phyloP scores from a whole-genome alignment of 2,329 filamentous ascomycete genomes.

The Malbranchea zuffiana region DNA sequence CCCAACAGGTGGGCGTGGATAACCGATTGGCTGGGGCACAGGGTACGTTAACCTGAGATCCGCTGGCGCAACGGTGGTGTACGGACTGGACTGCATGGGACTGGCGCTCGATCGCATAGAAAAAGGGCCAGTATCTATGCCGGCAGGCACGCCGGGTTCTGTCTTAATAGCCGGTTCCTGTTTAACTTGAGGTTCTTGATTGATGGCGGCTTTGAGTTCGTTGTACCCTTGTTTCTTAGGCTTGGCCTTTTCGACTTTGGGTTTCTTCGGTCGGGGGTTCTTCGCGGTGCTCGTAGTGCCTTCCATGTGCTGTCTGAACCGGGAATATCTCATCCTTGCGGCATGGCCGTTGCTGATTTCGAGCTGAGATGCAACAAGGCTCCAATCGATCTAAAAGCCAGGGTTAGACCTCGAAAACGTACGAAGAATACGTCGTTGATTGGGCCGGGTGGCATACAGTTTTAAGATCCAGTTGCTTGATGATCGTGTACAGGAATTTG shows the following conservation, averaged over 20 bases:
- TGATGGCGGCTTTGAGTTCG: conserved; percentile 2
- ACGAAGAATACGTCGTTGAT: not conserved
- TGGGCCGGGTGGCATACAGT: conserved; percentile 27
- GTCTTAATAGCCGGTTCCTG: conserved; percentile 9
- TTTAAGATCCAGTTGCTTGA: conserved; percentile 46
- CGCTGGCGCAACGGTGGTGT: conserved; percentile 14
- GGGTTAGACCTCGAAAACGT: not conserved
- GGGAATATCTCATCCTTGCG: conserved; percentile 47
- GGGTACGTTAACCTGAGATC: conserved; percentile 16
- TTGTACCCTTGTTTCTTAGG: conserved; percentile 13
- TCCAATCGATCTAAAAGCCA: conserved; percentile 42
- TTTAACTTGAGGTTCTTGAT: conserved; percentile 7
- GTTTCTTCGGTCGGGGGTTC: conserved; percentile 20
- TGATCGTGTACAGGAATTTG: conserved; percentile 45
- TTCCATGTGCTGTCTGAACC: conserved; percentile 45
- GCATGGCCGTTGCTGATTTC: conserved; percentile 48
- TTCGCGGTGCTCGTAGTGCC: conserved; percentile 24
- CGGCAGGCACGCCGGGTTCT: conserved; percentile 3
- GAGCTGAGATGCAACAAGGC: conserved; percentile 38
- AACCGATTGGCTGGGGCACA: conserved; percentile 5
- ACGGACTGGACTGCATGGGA: conserved; percentile 1
- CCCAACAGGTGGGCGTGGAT: conserved; percentile 12
- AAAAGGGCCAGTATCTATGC: conserved; percentile 7
- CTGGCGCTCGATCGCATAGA: not conserved
- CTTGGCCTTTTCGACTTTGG: conserved; percentile 14